Evolutionary conservation across 192 early-diverging fungal genomes (phyloP), one percentile per base, ranked within the genome.

Genomic region (Chytriomyces sp.): DNA sequence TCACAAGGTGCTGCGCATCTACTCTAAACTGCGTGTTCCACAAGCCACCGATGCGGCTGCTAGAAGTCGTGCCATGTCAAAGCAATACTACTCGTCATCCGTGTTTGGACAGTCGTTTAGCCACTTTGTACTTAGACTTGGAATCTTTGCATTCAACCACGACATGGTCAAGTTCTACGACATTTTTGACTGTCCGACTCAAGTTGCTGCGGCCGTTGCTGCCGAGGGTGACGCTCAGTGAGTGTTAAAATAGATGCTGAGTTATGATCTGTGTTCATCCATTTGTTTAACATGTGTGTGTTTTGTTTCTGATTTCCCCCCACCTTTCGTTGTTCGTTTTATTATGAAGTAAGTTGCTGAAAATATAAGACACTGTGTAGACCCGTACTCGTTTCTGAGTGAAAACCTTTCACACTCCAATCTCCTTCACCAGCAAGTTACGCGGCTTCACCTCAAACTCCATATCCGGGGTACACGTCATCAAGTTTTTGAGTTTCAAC

Each of bases 381-480:
- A 35, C 35, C 28, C 0, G n/a, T n/a, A n/a, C n/a, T n/a, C n/a
- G 35, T 35, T 35, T 35, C 35, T 35, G 35, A 35, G 35, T 35
- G 35, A 35, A n/a, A n/a, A 35, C 35, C 35, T n/a, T n/a, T 64
- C 62, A 67, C 9, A 67, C 44, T n/a, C 66, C 66, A n/a, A 67
- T 16, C 45, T 67, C 66, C 46, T 67, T 67, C 43, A 67, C 45
- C 13, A 67, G 44, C 5, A 67, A 46, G 46, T 73, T 61, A 5
- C 43, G 44, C 20, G 72, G 72, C 10, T 18, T 61, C 13, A 73
- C 45, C 63, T 73, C 46, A 61, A 79, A 79, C 60, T 80, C 79
- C 79, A 80, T 80, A 11, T 80, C 72, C 10, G 79, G 79, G 7
- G 79, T 75, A 61, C 79, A 80, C 1, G 72, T 80, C 79, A 80